Percentiles rank a stretch among this genome's conserved stretches.
Evolutionary conservation across 2,329 filamentous ascomycete genomes (phyloP).

Genomic region (Elsinoe arachidis): DNA sequence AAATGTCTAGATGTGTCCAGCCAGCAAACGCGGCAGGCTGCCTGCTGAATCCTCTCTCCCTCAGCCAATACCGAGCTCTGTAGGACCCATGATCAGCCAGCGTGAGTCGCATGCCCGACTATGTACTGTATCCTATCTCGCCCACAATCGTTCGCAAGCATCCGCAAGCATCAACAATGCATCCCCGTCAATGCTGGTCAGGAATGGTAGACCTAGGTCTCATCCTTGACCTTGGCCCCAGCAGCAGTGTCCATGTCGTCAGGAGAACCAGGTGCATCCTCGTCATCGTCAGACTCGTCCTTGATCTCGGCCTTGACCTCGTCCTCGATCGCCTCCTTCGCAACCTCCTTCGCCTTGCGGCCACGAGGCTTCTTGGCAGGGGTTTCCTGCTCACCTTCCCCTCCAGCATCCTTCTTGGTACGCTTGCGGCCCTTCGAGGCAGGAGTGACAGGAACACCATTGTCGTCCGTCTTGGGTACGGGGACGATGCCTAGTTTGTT

Average conservation of each 20-base stretch:
- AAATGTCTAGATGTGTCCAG: too few relatives aligned
- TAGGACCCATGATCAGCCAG: too few relatives aligned
- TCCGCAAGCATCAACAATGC: too few relatives aligned
- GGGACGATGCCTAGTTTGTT: conserved; percentile 23
- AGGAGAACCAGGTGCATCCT: neutral
- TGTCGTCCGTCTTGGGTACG: neutral
- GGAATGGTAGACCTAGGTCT: neutral
- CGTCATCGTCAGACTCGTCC: neutral
- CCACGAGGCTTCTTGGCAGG: conserved; percentile 11
- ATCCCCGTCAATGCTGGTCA: too few relatives aligned
- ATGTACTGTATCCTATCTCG: too few relatives aligned
- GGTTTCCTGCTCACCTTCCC: neutral
- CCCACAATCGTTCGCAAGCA: too few relatives aligned
- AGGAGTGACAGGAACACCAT: neutral
- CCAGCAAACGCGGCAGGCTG: too few relatives aligned
- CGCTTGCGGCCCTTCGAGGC: neutral
- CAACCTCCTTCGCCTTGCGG: neutral
- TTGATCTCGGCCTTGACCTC: conserved; percentile 1
- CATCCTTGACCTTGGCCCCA: conserved; percentile 1
- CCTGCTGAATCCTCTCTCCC: too few relatives aligned
- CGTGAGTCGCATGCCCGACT: too few relatives aligned
- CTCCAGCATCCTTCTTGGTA: neutral
- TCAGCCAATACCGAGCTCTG: too few relatives aligned
- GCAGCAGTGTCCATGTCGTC: neutral
- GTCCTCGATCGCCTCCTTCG: neutral